phyloP scores from a whole-genome alignment of 257 asterid species.

The Solanum medicagineum region DNA sequence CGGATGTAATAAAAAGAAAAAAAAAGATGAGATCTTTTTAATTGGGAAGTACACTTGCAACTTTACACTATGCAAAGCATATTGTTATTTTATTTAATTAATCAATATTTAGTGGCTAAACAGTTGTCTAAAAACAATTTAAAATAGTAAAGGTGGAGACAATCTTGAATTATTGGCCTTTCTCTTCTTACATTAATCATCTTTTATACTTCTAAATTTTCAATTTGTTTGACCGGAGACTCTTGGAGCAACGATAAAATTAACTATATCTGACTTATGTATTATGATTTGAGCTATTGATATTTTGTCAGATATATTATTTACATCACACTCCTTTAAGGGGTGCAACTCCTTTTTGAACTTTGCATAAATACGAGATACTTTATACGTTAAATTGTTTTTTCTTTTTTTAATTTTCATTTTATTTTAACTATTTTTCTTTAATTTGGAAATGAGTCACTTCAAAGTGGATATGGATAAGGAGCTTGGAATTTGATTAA shows the following conservation, averaged over 20 bases:
- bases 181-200: neutral
- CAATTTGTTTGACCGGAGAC: neutral
- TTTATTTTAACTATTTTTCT: neutral
- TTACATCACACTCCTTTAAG: neutral
- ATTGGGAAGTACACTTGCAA: neutral
- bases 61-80: slow-evolving; percentile 3
- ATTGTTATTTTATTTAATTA: neutral
- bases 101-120: slow-evolving; percentile 12
- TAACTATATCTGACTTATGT: neutral
- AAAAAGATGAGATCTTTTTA: neutral
- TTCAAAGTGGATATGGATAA: slow-evolving; percentile 32
- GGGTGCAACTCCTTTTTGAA: neutral
- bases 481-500: slow-evolving; percentile 7
- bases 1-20: slow-evolving; percentile 14
- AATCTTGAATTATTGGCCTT: neutral
- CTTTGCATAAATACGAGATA: neutral
- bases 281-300: neutral
- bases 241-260: neutral
- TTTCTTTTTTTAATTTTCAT: neutral
- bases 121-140: slow-evolving; percentile 1
- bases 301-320: neutral
- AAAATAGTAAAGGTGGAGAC: neutral
- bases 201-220: neutral
- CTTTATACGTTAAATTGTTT: neutral
- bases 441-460: neutral